Percentiles rank a stretch among this genome's conserved stretches.
phyloP scores from a whole-genome alignment of 345 rosid species.

The Populus euphratica region DNA sequence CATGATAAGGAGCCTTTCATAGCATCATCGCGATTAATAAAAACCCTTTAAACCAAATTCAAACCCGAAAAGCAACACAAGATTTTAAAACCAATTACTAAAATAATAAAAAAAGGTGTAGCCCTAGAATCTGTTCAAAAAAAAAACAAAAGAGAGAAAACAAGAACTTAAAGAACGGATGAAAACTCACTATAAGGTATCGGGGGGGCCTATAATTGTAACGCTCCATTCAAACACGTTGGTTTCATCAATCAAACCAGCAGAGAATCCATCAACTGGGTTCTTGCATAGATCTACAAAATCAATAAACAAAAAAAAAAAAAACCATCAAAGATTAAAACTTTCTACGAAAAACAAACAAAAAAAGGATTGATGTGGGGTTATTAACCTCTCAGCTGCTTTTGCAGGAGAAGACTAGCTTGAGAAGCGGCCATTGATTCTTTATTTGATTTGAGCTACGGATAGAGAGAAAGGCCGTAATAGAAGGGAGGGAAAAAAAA shows the following conservation, averaged over 20 bases:
- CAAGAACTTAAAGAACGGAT: not conserved
- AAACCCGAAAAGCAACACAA: not conserved
- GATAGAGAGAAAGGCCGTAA: not conserved
- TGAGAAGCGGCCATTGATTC: slow-evolving; percentile 45
- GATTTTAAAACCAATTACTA: not conserved
- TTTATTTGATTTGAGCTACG: not conserved
- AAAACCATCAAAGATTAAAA: not conserved
- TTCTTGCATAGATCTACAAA: slow-evolving; percentile 93
- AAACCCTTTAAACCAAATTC: not conserved
- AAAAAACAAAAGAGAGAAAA: not conserved
- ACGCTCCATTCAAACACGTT: slow-evolving; percentile 96
- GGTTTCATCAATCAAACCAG: slow-evolving; percentile 91
- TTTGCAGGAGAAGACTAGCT: slow-evolving; percentile 91
- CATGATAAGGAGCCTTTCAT: not conserved
- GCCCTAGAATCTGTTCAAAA: not conserved
- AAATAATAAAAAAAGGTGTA: not conserved
- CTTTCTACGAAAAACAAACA: not conserved
- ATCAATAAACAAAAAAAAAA: not conserved
- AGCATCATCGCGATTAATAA: not conserved
- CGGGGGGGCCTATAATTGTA: slow-evolving; percentile 92
- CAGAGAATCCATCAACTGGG: slow-evolving; percentile 96
- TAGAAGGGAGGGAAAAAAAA: not conserved
- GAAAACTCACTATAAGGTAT: slow-evolving; percentile 71
- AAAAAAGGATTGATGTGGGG: not conserved
- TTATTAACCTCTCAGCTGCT: slow-evolving; percentile 75